Base-by-base conservation (phyloP, 2,329 filamentous ascomycete genomes). In the Botrytis deweyae region DNA sequence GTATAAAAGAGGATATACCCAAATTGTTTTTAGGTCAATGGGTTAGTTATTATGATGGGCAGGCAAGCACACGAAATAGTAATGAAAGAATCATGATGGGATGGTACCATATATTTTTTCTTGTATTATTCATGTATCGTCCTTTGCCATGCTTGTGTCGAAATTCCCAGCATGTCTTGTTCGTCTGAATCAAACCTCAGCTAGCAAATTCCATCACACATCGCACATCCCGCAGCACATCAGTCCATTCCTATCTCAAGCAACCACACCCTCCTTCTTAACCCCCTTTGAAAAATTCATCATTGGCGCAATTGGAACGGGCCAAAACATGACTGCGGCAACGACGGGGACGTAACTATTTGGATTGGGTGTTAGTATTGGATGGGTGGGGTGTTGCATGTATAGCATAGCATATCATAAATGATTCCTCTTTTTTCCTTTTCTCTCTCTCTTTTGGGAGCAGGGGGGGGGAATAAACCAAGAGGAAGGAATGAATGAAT, bases 1-100 rank as follows among this genome's bases (percentile, higher is more conserved):
- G 49, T 49, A 67, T 42, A 58, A 33, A 55, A 38, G 70, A 66
- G 70, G 70, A 67, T 72, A 72, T 72, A 72, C 70, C 70, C 70
- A 58, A 63, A 18, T 67, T 66, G 55, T 63, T 69, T 55, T 44
- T 29, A 58, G 66, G 66, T 58, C 38, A 44, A 25, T 25, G 10
- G 38, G 25, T 69, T 20, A 42, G 9, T 33, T 29, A 55, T 67
- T 25, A 69, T 44, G 38, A 1, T 25, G 10, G 18, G 18, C 14
- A 29, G 18, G 18, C 14, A 29, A 29, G 52, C 18, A 58, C 66
- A 58, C 22, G 66, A 29, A 68, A 58, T 58, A 58, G 38, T 69
- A 58, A 69, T 69, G 66, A 42, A 20, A 68, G 12, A 69, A 58
- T 67, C 25, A 42, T 16, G n/a, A 69, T 29, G n/a, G 36, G 10